These are phyloP conservation scores for Astrothelium macrocarpum DNA, from an alignment of 495 filamentous ascomycete species.

Conservation along the genomic window DNA sequence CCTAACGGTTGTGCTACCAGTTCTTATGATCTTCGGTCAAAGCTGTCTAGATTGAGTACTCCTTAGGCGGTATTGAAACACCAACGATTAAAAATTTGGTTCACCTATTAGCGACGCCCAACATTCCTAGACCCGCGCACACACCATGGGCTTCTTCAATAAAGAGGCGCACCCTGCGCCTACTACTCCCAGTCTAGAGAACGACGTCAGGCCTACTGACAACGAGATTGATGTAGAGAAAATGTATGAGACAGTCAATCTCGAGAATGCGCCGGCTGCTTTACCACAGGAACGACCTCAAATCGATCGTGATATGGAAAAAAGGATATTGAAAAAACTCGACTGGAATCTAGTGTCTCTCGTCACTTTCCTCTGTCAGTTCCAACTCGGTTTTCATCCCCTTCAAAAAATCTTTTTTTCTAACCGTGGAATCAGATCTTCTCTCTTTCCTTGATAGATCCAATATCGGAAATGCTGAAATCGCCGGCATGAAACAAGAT, in stretches of 20 bases:
- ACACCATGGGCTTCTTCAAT: background rate
- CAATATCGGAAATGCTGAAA: slow-evolving; percentile 41
- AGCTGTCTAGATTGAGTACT: too few species aligned
- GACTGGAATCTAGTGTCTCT: background rate
- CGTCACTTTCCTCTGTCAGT: background rate
- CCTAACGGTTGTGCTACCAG: background rate
- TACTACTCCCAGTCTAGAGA: background rate
- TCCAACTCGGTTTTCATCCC: background rate
- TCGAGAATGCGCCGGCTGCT: background rate
- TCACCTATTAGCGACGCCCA: too few species aligned
- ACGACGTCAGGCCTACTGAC: background rate
- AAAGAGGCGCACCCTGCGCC: background rate
- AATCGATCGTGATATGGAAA: background rate
- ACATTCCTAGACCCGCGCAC: background rate
- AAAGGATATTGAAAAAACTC: background rate
- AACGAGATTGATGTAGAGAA: background rate
- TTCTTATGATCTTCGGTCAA: background rate
- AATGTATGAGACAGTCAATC: background rate
- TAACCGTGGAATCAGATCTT: background rate
- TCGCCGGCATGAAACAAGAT: slow-evolving; percentile 37
- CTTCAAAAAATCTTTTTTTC: background rate
- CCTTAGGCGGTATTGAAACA: too few species aligned
- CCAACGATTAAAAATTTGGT: too few species aligned
- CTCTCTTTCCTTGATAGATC: slow-evolving; percentile 37
- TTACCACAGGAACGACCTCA: background rate